Evolutionary conservation across 495 filamentous ascomycete species (phyloP).

Genomic region (Aspergillus diversus): DNA sequence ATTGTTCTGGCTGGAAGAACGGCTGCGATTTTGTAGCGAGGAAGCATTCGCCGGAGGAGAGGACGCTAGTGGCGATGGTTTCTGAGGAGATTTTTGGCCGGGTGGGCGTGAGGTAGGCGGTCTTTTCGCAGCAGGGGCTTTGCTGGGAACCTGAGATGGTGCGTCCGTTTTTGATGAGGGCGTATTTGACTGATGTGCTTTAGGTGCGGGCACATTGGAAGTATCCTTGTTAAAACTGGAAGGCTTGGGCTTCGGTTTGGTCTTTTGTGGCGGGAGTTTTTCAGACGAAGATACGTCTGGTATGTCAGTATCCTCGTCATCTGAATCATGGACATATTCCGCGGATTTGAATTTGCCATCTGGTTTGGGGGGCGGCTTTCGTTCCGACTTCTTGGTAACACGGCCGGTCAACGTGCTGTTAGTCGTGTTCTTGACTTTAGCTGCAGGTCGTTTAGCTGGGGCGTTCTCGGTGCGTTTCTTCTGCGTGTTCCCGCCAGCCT

Average conservation of each 20-base stretch:
- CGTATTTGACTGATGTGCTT: constrained; percentile 18
- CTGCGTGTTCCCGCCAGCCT: constrained; percentile 54
- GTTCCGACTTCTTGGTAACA: constrained; percentile 53
- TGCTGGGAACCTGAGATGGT: constrained; percentile 25
- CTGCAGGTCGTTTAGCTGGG: constrained; percentile 61
- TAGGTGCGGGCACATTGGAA: constrained; percentile 25
- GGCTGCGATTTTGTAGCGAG: constrained; percentile 54
- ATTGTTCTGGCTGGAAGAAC: constrained; percentile 48
- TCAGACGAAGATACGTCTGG: constrained; percentile 42
- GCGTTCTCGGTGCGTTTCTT: constrained; percentile 68
- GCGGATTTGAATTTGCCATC: constrained; percentile 66
- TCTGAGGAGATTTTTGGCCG: constrained; percentile 59
- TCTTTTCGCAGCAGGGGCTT: constrained; percentile 40
- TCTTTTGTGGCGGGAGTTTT: constrained; percentile 35
- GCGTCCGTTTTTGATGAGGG: constrained; percentile 19
- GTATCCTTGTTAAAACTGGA: constrained; percentile 20
- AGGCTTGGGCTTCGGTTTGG: constrained; percentile 24
- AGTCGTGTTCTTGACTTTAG: constrained; percentile 55
- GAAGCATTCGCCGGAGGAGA: constrained; percentile 79
- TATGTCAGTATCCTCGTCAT: constrained; percentile 66
- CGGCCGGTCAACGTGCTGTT: constrained; percentile 54
- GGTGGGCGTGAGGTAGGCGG: constrained; percentile 43
- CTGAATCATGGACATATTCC: constrained; percentile 76
- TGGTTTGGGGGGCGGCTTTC: constrained; percentile 48
- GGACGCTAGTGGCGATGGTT: constrained; percentile 73